phyloP scores from a whole-genome alignment of 176 grass and related monocot species.

The Tillandsia fasciculata region DNA sequence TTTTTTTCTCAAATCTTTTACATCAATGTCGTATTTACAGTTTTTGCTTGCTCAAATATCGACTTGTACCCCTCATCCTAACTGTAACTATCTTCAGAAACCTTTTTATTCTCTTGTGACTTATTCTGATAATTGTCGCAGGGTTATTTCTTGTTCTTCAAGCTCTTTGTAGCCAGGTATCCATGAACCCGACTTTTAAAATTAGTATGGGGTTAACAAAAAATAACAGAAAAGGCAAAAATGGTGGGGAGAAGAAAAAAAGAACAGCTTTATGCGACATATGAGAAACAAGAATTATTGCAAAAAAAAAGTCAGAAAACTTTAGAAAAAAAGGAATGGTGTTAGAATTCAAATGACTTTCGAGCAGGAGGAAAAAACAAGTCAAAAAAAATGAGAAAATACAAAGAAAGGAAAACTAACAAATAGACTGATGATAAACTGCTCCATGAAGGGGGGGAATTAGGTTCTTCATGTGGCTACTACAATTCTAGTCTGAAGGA shows the following conservation, averaged over 20 bases:
- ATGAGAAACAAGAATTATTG: not conserved
- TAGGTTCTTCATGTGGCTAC: conserved; percentile 18
- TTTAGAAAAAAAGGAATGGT: conserved; percentile 12
- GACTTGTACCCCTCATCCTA: conserved; percentile 3
- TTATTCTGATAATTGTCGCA: conserved; percentile 47
- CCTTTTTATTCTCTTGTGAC: conserved; percentile 36
- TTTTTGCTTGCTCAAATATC: not conserved
- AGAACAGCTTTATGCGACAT: not conserved
- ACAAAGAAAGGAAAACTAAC: conserved; percentile 7
- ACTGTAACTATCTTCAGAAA: conserved; percentile 10
- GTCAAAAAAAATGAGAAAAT: conserved; percentile 5
- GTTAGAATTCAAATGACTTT: not conserved
- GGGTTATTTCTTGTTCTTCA: conserved; percentile 51
- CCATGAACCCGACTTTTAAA: conserved; percentile 12
- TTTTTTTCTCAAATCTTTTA: not conserved
- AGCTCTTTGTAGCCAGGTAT: conserved; percentile 40
- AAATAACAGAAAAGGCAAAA: conserved; percentile 14
- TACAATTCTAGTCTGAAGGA: conserved; percentile 29
- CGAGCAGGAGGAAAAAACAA: conserved; percentile 5
- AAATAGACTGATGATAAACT: not conserved
- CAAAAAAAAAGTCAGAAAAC: conserved; percentile 14
- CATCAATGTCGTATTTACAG: not conserved
- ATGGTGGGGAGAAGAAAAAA: not conserved
- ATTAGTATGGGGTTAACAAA: conserved; percentile 32
- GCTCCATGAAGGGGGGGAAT: conserved; percentile 8